Conservation (phyloP, 345 rosid genomes). For the Populus tremula region DNA sequence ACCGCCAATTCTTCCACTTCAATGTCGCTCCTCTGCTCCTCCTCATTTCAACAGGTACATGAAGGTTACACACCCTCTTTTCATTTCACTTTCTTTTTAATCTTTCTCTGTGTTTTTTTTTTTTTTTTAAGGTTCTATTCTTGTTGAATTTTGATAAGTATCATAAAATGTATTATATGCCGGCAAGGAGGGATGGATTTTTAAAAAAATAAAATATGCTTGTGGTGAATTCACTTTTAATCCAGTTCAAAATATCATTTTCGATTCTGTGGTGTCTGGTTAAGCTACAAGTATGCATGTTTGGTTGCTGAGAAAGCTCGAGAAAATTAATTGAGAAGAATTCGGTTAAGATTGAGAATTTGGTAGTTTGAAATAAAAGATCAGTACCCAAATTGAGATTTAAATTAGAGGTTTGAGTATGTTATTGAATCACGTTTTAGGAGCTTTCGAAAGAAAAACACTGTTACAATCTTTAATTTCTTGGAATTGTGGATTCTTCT, state of each 20-base stretch:
- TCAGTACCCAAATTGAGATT: no score
- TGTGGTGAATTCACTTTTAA: background rate
- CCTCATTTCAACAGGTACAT: conserved; percentile 29
- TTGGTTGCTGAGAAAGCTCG: conserved; percentile 1
- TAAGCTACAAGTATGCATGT: background rate
- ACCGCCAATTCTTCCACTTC: conserved; percentile 29
- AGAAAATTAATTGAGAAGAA: background rate
- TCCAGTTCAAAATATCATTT: background rate
- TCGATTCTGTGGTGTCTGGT: background rate
- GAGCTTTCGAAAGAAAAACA: no score
- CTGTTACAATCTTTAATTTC: no score
- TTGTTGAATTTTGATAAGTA: background rate
- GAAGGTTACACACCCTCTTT: background rate
- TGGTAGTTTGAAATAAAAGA: background rate
- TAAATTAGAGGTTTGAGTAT: no score
- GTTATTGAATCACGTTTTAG: no score
- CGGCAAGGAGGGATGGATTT: no score
- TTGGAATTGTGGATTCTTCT: no score
- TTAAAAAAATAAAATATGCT: background rate
- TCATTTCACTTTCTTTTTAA: background rate
- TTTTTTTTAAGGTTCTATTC: background rate
- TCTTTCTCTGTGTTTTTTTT: background rate
- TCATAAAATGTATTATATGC: no score
- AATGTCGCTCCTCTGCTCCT: conserved; percentile 26
- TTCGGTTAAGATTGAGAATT: background rate